Evolutionary conservation across 805 yeast genomes (phyloP).

Genomic region (Schwanniomyces sp.): DNA sequence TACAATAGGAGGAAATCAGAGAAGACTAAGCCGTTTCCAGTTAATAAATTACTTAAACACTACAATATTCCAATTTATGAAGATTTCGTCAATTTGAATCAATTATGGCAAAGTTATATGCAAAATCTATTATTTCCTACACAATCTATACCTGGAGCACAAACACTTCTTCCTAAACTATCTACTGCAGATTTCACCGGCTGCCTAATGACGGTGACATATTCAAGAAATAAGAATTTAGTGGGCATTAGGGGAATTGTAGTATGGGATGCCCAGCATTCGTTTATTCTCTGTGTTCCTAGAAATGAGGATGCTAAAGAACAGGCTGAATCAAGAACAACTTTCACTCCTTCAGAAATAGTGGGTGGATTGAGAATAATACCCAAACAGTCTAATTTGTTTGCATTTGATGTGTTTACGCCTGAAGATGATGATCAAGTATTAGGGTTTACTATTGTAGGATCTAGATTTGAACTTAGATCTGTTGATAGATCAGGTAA

Average conservation of each 20-base stretch:
- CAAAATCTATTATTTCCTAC: conserved; percentile 48
- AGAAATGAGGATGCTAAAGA: conserved; percentile 28
- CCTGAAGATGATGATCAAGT: conserved; percentile 22
- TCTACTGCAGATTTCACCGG: conserved; percentile 84
- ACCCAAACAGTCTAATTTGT: conserved; percentile 66
- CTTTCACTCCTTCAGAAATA: conserved; percentile 22
- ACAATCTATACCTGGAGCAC: conserved; percentile 21
- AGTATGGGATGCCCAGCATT: conserved; percentile 78
- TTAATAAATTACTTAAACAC: conserved; percentile 19
- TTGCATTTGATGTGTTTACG: conserved; percentile 45
- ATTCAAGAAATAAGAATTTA: conserved; percentile 54
- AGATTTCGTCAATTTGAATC: conserved; percentile 53
- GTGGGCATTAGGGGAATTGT: conserved; percentile 74
- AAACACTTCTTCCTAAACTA: conserved; percentile 50
- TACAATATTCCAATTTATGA: conserved; percentile 43
- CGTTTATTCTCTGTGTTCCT: conserved; percentile 61
- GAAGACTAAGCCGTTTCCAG: conserved; percentile 23
- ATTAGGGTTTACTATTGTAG: conserved; percentile 65
- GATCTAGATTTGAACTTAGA: conserved; percentile 75
- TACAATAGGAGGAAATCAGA: conserved; percentile 18
- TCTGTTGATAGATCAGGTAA: conserved; percentile 79
- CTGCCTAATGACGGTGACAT: conserved; percentile 57
- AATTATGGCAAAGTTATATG: conserved; percentile 75
- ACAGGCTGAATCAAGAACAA: conserved; percentile 29
- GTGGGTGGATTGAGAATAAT: conserved; percentile 68